Evolutionary conservation across 2,329 filamentous ascomycete species (phyloP).

Genomic region (Trichophaea hybrida): DNA sequence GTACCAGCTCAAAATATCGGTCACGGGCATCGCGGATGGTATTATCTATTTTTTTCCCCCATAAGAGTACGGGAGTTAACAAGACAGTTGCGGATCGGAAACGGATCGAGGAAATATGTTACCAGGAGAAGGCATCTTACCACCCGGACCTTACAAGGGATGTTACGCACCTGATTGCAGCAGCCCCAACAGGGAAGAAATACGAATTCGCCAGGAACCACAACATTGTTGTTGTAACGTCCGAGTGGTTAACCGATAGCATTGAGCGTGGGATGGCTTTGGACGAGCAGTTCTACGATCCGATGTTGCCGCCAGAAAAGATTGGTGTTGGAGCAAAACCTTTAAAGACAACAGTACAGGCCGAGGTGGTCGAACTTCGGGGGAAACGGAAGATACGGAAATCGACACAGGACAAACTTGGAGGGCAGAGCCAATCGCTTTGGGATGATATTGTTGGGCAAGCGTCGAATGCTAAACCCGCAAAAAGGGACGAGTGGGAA

Average conservation of each 20-base stretch:
- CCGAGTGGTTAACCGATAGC: constrained; percentile 77
- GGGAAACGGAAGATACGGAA: constrained; percentile 71
- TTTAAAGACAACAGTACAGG: constrained; percentile 5
- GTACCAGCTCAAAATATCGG: constrained; percentile 45
- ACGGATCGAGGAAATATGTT: constrained; percentile 53
- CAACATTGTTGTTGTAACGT: constrained; percentile 62
- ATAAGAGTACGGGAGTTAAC: constrained; percentile 20
- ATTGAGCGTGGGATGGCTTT: constrained; percentile 77
- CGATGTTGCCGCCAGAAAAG: constrained; percentile 50
- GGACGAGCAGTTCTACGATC: constrained; percentile 74
- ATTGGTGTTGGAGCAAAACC: constrained; percentile 57
- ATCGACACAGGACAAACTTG: constrained; percentile 71
- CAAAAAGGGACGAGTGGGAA: constrained; percentile 26
- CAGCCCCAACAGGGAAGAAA: constrained; percentile 68
- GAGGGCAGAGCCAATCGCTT: constrained; percentile 64
- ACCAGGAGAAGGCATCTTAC: constrained; percentile 63
- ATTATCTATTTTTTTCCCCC: constrained; percentile 8
- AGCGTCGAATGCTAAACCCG: constrained; percentile 21
- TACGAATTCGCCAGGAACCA: constrained; percentile 77
- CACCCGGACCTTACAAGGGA: constrained; percentile 72
- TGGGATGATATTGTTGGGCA: constrained; percentile 74
- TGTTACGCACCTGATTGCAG: constrained; percentile 78
- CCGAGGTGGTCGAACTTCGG: constrained; percentile 26
- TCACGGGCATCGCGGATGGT: constrained; percentile 57
- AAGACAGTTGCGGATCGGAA: constrained; percentile 42